Evolutionary conservation across 2,329 filamentous ascomycete genomes (phyloP).

Genomic region (Exophiala sideris): DNA sequence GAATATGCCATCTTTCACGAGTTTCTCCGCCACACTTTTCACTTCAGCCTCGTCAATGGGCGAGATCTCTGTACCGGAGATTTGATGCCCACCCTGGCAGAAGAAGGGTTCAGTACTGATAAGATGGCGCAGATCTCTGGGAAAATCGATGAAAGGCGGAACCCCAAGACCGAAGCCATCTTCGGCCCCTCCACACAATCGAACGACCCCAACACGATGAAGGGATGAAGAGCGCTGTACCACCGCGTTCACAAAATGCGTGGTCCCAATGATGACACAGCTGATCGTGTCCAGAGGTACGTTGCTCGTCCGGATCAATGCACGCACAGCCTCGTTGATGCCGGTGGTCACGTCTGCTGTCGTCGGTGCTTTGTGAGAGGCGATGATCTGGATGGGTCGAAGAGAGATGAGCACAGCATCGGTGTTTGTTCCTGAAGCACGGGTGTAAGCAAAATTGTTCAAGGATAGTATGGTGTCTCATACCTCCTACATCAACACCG

Average conservation of each 20-base stretch:
- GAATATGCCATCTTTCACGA: conserved; percentile 37
- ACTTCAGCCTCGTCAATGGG: conserved; percentile 13
- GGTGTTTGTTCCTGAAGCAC: conserved; percentile 15
- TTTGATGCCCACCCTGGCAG: conserved; percentile 18
- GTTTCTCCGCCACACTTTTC: conserved; percentile 16
- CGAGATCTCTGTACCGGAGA: conserved; percentile 16
- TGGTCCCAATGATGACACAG: conserved; percentile 52
- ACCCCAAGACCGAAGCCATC: conserved; percentile 18
- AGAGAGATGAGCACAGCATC: conserved; percentile 19
- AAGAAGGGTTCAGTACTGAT: conserved; percentile 8
- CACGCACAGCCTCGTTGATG: conserved; percentile 38
- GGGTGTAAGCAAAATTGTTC: background rate
- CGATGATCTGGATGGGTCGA: conserved; percentile 12
- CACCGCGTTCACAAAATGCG: conserved; percentile 48
- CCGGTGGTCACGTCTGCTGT: conserved; percentile 44
- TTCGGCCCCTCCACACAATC: conserved; percentile 14
- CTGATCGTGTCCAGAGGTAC: conserved; percentile 36
- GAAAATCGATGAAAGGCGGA: conserved; percentile 52
- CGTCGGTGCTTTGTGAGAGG: conserved; percentile 37
- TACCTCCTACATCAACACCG: conserved; percentile 20
- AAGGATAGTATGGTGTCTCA: background rate
- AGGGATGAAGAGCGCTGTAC: conserved; percentile 14
- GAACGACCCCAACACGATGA: conserved; percentile 14
- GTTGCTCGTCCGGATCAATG: conserved; percentile 35
- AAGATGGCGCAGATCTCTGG: conserved; percentile 35